phyloP scores from a whole-genome alignment of 192 early-diverging fungal genomes.

The Gaertneriomyces semiglobifer region DNA sequence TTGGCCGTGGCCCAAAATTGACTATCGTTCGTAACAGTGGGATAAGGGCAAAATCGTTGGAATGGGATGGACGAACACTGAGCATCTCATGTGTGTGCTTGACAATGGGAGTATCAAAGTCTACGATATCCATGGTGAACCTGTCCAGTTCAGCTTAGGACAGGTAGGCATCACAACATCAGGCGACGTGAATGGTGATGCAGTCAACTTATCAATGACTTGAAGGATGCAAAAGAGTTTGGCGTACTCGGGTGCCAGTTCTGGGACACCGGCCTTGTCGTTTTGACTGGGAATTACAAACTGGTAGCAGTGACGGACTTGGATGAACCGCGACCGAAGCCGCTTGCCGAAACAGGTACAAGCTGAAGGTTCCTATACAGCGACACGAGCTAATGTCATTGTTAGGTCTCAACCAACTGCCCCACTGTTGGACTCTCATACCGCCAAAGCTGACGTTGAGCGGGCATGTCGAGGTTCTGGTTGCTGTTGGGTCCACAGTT shows the following conservation, averaged over 20 bases:
- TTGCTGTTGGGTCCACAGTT: conserved; percentile 72
- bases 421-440: conserved; percentile 84
- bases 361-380: not conserved
- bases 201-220: conserved; percentile 6
- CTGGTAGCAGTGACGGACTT: conserved; percentile 82
- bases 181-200: not conserved
- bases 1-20: not conserved
- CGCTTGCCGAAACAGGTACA: conserved; percentile 67
- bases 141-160: conserved; percentile 74
- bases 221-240: conserved; percentile 73
- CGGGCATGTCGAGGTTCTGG: conserved; percentile 84
- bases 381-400: not conserved
- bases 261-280: conserved; percentile 91
- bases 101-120: conserved; percentile 80
- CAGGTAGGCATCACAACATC: conserved; percentile 44
- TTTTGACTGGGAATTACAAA: conserved; percentile 76
- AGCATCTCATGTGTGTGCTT: conserved; percentile 82
- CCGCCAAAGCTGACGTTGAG: conserved; percentile 83
- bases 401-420: conserved; percentile 58
- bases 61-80: conserved; percentile 87
- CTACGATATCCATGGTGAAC: conserved; percentile 79
- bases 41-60: conserved; percentile 85
- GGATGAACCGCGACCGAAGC: conserved; percentile 75
- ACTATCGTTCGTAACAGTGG: conserved; percentile 51
- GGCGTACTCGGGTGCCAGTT: conserved; percentile 81